Percentiles rank a stretch among this genome's conserved stretches.
Conservation (phyloP, 495 filamentous ascomycete species). For the Aspergillus cristatus region DNA sequence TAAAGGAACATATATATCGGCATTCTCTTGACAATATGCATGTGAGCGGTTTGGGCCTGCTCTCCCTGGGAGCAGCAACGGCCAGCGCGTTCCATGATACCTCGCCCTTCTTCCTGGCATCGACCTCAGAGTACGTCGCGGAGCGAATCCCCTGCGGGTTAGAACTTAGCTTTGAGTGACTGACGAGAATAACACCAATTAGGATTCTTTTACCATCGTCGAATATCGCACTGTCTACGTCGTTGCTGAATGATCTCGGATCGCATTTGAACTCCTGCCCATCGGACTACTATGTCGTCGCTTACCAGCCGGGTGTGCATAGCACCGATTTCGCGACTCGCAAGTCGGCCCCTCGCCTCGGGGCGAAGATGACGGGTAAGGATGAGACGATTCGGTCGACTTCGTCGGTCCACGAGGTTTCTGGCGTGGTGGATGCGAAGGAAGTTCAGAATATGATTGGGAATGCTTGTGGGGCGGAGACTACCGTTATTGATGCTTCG, state of each 20-base stretch:
- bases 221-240: constrained; percentile 12
- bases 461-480: constrained; percentile 43
- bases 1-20: too few relatives aligned
- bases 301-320: constrained; percentile 69
- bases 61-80: constrained; percentile 51
- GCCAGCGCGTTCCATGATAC: constrained; percentile 71
- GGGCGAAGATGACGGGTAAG: constrained; percentile 39
- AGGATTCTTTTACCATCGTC: constrained; percentile 23
- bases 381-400: constrained; percentile 41
- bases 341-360: constrained; percentile 52
- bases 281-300: constrained; percentile 70
- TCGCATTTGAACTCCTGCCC: constrained; percentile 53
- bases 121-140: constrained; percentile 62
- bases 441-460: constrained; percentile 43
- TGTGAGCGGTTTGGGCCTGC: constrained; percentile 47
- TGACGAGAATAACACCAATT: constrained; percentile 1
- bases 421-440: constrained; percentile 49
- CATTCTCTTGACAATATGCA: constrained; percentile 43
- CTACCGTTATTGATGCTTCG: constrained; percentile 49
- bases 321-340: constrained; percentile 50
- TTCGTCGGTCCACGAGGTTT: constrained; percentile 50
- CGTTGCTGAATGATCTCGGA: constrained; percentile 22
- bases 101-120: constrained; percentile 80
- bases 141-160: constrained; percentile 2
- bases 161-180: too few relatives aligned